These are phyloP conservation scores for Austroboletus festivus DNA, from an alignment of 768 basidiomycete species.

Conservation along the genomic window DNA sequence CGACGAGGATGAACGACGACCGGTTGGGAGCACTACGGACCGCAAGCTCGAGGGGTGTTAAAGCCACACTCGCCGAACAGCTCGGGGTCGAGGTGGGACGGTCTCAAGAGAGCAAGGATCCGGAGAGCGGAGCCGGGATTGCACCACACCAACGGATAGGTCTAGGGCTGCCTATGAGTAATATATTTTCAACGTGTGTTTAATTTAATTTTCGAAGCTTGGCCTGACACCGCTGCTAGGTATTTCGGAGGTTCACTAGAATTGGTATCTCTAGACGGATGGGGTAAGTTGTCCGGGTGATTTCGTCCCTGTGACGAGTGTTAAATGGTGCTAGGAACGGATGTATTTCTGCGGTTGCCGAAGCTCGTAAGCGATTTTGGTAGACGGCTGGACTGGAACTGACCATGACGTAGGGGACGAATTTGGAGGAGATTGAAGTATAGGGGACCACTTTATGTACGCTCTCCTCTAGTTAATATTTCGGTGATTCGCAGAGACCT, in stretches of 20 bases:
- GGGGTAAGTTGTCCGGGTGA: constrained; percentile 57
- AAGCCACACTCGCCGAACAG: constrained; percentile 80
- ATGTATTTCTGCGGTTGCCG: constrained; percentile 77
- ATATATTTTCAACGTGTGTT: constrained; percentile 76
- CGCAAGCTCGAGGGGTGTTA: constrained; percentile 61
- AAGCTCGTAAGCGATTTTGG: constrained; percentile 55
- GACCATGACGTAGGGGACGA: constrained; percentile 59
- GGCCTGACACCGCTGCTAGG: constrained; percentile 33
- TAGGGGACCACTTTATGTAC: too few relatives aligned
- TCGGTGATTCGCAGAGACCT: constrained; percentile 7
- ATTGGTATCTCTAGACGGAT: constrained; percentile 76
- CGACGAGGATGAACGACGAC: constrained; percentile 61
- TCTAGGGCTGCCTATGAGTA: constrained; percentile 85
- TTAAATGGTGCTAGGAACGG: constrained; percentile 53
- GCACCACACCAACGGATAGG: constrained; percentile 66
- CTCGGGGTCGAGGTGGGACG: constrained; percentile 36
- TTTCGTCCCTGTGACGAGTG: too few relatives aligned
- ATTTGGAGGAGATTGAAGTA: constrained; percentile 80
- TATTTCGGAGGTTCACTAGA: constrained; percentile 84
- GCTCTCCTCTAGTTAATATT: too few relatives aligned
- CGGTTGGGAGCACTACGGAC: constrained; percentile 66
- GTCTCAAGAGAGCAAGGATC: constrained; percentile 29
- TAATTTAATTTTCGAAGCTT: not conserved
- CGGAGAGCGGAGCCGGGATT: constrained; percentile 43
- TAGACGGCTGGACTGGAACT: not conserved